These are phyloP conservation scores for Agarophyton chilense DNA, from an alignment of 23 red algal genomes.

Conservation along the genomic window DNA sequence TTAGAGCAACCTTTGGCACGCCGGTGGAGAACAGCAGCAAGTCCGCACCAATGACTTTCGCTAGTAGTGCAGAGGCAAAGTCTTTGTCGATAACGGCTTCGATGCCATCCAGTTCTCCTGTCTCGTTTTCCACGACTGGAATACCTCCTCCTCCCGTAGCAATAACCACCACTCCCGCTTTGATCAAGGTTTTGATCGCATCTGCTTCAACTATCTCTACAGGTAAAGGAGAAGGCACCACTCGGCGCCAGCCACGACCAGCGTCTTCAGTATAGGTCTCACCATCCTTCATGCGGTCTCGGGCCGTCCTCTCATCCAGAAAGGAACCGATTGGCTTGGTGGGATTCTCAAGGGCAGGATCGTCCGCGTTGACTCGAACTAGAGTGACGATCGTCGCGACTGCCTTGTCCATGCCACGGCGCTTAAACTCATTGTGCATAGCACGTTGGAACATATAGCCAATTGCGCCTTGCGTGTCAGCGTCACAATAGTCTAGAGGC, in stretches of 20 bases:
- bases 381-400: constrained; percentile 18
- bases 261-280: constrained; percentile 2
- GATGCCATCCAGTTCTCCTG: constrained; percentile 11
- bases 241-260: constrained; percentile 33
- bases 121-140: constrained; percentile 40
- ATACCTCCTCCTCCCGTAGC: constrained; percentile 46
- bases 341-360: constrained; percentile 54
- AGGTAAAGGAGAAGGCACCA: constrained; percentile 46
- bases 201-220: constrained; percentile 21
- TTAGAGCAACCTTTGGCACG: constrained; percentile 28
- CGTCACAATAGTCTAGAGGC: constrained; percentile 36
- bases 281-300: constrained; percentile 13
- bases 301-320: constrained; percentile 25
- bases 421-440: constrained; percentile 36
- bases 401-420: neutral
- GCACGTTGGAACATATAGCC: constrained; percentile 50
- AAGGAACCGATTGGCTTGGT: constrained; percentile 48
- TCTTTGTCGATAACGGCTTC: constrained; percentile 63
- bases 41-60: constrained; percentile 37
- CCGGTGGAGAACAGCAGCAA: constrained; percentile 34
- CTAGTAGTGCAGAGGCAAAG: constrained; percentile 16
- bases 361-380: constrained; percentile 21
- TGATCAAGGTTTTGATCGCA: constrained; percentile 19
- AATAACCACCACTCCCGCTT: neutral
- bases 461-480: constrained; percentile 41